Evolutionary conservation across 2,329 filamentous ascomycete genomes (phyloP).

Genomic region (Colletotrichum higginsianum): DNA sequence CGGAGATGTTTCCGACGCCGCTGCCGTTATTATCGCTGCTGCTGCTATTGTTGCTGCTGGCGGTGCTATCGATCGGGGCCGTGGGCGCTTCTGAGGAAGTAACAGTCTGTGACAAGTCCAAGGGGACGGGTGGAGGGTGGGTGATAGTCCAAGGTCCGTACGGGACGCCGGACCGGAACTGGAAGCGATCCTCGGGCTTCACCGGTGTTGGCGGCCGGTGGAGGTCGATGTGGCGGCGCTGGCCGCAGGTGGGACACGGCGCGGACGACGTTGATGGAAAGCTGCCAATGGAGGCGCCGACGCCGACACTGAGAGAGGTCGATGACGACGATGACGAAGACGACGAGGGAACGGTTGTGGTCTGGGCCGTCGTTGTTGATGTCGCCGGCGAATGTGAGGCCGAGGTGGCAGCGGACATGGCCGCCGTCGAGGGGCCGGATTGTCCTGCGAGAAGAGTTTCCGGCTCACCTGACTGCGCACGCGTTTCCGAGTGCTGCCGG

Average conservation of each 20-base stretch:
- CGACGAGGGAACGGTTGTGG: conserved; percentile 26
- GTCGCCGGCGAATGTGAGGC: conserved; percentile 29
- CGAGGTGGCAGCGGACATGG: conserved; percentile 19
- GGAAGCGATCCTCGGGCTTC: conserved; percentile 39
- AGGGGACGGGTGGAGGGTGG: conserved; percentile 18
- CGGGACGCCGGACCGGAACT: conserved; percentile 38
- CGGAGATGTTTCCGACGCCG: background rate
- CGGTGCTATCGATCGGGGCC: background rate
- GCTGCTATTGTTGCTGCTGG: too few species aligned
- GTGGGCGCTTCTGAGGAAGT: background rate
- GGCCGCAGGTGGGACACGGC: conserved; percentile 39
- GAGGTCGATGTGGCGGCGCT: conserved; percentile 36
- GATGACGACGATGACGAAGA: conserved; percentile 37
- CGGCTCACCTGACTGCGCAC: conserved; percentile 26
- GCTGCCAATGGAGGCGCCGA: conserved; percentile 36
- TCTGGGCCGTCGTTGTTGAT: conserved; percentile 37
- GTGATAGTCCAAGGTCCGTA: conserved; percentile 38
- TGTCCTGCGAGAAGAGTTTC: conserved; percentile 21
- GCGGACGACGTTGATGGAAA: conserved; percentile 29
- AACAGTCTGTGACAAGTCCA: background rate
- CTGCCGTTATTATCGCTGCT: background rate
- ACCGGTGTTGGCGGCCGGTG: conserved; percentile 39
- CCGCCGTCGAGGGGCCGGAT: conserved; percentile 29
- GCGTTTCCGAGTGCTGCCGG: conserved; percentile 29
- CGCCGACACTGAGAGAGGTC: conserved; percentile 33